Base-by-base conservation (phyloP, 495 filamentous ascomycete species). In the Aspergillus nidulans region DNA sequence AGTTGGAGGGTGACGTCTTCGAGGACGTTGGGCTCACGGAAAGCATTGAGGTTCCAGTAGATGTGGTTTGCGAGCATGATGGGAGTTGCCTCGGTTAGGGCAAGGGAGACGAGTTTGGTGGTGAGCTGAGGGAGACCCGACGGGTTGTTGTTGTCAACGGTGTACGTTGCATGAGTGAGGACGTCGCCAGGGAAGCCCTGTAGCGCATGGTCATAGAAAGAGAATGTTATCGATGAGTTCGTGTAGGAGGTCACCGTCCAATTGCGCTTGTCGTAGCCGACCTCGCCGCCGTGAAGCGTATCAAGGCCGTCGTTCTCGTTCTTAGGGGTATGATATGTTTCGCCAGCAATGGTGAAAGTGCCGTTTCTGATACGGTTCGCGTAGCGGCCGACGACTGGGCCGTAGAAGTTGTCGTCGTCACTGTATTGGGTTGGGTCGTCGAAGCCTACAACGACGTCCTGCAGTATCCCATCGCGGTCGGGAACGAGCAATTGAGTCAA, bases 1-100 rank as follows among this genome's bases (percentile, higher is more conserved):
- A 95, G 59, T 55, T 85, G 81, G 36, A 95, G 71, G 46, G 78
- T 81, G 40, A 84, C 84, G 68, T 94, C 82, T 61, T 91, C 85
- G n/a, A 95, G 74, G 21, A 83, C 77, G 6, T 74, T 79, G 15
- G 77, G 64, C 3, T 85, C 84, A 63, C 85, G 73, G 67, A 91
- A 95, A 9, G 83, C 90, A 65, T 92, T 89, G 51, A 95, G 75
- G 69, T 95, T 94, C 89, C 89, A 95, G 74, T 95, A 95, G 45
- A 87, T 82, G 74, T 90, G 87, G 61, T 90, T 88, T 50, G 77
- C 67, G 10, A 95, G 87, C 83, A 90, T 91, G 75, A 91, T 89
- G 38, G 87, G 88, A 53, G 85, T 92, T 69, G 83, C 75, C 68
- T 91, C 80, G 69, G 89, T 88, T 66, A 91, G 81, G 51, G 90